Percentiles rank a stretch among this genome's conserved stretches.
Conservation (phyloP, 768 basidiomycete species). For the Amylocystis lapponica region DNA sequence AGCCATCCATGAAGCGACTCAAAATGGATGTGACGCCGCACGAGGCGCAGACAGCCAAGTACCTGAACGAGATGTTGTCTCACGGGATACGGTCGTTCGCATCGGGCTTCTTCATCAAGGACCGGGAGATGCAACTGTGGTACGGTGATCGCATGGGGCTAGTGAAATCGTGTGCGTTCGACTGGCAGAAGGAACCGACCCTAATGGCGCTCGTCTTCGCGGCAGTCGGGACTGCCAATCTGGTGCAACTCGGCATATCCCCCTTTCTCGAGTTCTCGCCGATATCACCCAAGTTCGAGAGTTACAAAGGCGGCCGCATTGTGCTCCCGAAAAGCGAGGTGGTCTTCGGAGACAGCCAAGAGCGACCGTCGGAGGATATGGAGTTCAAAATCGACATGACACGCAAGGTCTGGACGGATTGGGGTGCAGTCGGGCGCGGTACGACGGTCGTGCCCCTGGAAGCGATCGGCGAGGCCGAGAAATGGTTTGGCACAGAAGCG, state of each 20-base stretch:
- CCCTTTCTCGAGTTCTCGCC: neutral
- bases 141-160: conserved; percentile 6
- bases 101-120: conserved; percentile 19
- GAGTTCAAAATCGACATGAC: conserved; percentile 1
- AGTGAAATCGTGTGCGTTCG: neutral
- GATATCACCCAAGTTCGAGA: neutral
- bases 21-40: no score
- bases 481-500: no score
- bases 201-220: conserved; percentile 1
- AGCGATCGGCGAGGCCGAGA: no score
- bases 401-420: neutral
- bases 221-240: neutral
- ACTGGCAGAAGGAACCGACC: neutral
- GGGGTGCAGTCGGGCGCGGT: conserved; percentile 1
- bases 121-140: conserved; percentile 5
- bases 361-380: no score
- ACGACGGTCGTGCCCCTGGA: conserved; percentile 1
- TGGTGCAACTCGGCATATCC: neutral
- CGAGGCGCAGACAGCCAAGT: no score
- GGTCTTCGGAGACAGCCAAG: no score
- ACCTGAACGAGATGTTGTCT: conserved; percentile 1
- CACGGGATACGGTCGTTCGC: neutral
- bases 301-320: neutral
- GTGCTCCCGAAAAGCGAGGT: no score
- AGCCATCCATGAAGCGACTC: no score